Evolutionary conservation across 352 stramenopile species (phyloP).

Genomic region (Phytophthora cactorum): DNA sequence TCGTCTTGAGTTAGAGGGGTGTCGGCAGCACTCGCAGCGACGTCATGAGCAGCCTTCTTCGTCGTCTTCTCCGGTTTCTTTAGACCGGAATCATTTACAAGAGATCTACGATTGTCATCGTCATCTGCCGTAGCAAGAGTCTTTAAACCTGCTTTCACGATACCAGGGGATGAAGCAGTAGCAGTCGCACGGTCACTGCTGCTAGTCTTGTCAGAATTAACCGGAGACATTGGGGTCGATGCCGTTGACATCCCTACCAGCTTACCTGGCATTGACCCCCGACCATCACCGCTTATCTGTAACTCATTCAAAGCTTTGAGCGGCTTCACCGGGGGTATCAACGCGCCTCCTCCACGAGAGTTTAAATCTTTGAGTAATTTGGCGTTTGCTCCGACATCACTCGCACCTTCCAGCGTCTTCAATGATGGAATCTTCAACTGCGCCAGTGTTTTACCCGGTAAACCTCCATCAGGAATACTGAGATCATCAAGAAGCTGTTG

Average conservation of each 20-base stretch:
- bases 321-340: slow-evolving; percentile 2
- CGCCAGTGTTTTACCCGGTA: slow-evolving; percentile 6
- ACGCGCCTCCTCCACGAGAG: not conserved
- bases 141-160: not conserved
- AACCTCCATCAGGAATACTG: not conserved
- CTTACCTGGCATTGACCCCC: slow-evolving; percentile 2
- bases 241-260: not conserved
- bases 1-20: not conserved
- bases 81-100: not conserved
- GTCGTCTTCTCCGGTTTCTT: slow-evolving; percentile 1
- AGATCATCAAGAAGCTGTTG: slow-evolving; percentile 11
- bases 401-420: not conserved
- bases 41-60: not conserved
- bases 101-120: not conserved
- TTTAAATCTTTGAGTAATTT: slow-evolving; percentile 1
- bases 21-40: not conserved
- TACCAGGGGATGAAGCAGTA: not conserved
- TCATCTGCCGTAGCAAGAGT: not conserved
- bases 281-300: not conserved
- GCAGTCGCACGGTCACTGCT: not conserved
- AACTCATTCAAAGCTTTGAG: slow-evolving; percentile 12
- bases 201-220: not conserved
- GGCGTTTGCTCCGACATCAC: not conserved
- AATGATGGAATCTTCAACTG: slow-evolving; percentile 19
- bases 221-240: slow-evolving; percentile 1